Percentiles rank a stretch among this genome's conserved stretches.
phyloP scores from a whole-genome alignment of 2,329 filamentous ascomycete genomes.

The Beauveria medogensis region DNA sequence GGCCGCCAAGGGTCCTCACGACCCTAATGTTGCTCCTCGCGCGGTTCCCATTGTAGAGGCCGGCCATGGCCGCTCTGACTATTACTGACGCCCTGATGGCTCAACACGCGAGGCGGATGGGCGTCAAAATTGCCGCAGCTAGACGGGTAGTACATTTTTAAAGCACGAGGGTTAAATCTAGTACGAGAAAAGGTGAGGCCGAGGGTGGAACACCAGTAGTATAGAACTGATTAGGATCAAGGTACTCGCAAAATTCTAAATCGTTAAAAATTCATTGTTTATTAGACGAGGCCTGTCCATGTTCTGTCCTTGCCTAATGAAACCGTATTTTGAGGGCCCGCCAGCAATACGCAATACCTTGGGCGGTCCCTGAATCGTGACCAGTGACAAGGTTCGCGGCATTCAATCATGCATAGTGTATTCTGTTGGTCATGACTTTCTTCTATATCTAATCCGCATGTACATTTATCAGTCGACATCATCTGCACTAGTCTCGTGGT shows the following conservation, averaged over 20 bases:
- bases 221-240: conserved; percentile 16
- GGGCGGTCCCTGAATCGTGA: background rate
- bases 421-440: background rate
- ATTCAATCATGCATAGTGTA: background rate
- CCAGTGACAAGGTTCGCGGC: too few relatives aligned
- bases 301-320: conserved; percentile 16
- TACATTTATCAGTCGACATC: conserved; percentile 34
- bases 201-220: conserved; percentile 15
- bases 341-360: too few relatives aligned
- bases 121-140: conserved; percentile 18
- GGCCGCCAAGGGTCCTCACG: conserved; percentile 87
- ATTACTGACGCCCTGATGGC: conserved; percentile 81
- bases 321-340: conserved; percentile 8
- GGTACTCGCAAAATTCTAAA: conserved; percentile 14
- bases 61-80: conserved; percentile 73
- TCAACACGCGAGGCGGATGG: conserved; percentile 57
- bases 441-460: background rate
- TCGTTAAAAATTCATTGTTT: conserved; percentile 17
- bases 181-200: conserved; percentile 15
- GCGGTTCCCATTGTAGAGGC: conserved; percentile 65
- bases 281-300: conserved; percentile 17
- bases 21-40: conserved; percentile 84
- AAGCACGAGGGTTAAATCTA: conserved; percentile 4
- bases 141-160: background rate
- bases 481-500: conserved; percentile 27